Evolutionary conservation across 305 asterid genomes (phyloP), one percentile per base, ranked within the genome.

Genomic region (Caryopteris hybrid): DNA sequence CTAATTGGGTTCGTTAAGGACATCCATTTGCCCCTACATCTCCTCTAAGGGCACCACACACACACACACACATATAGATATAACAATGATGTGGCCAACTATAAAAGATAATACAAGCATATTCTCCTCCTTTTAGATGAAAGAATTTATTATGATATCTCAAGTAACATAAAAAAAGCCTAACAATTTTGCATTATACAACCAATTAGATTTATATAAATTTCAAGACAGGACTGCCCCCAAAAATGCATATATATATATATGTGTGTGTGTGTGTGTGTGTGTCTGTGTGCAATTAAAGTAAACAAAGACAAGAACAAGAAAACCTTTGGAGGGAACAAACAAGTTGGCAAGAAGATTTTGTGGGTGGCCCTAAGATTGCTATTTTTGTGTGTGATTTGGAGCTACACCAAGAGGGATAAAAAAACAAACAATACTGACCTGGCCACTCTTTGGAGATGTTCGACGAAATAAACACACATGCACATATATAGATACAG

Each of bases 331-430:
- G 67, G 21, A 33, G 42, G 42, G 58, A 36, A 48, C 65, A 63
- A 68, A 20, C 58, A 69, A 63, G 75, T 72, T 69, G 79, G 79
- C 79, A 74, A 69, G 34, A 69, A 56, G 72, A 74, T 69, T 63
- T 74, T 62, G 62, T 46, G 50, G 74, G 62, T 47, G 78, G 62
- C 79, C 71, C 62, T 60, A 62, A 61, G 70, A 74, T 74, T 74
- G 41, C 41, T 33, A 59, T 23, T 51, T 60, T 52, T 67, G 54
- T 61, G 47, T 27, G 22, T 74, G 39, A 43, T 46, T 64, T 22
- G 14, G 48, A 23, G 4, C 7, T 39, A 8, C 9, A 50, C 2
- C 20, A 50, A 31, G n/a, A 21, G 8, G 7, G 5, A 10, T 8
- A 9, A 50, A 20, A 47, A 7, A 33, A 33, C 6, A 33, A 1